Conservation (phyloP, 1,284 basidiomycete genomes). For the Vanrija pseudolonga region DNA sequence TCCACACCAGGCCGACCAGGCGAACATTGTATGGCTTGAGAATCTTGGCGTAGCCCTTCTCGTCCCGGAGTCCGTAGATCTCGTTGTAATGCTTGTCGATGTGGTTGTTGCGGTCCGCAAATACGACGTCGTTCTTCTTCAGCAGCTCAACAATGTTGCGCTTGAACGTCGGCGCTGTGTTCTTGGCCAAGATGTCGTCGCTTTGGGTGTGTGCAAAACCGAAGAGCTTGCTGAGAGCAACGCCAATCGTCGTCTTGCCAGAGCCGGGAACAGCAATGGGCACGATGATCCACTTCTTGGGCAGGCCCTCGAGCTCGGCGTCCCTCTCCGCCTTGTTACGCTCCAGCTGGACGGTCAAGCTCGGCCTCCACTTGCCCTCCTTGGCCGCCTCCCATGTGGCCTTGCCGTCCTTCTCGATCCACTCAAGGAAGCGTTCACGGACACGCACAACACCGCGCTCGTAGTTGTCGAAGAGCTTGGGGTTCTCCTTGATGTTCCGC, state of each 20-base stretch:
- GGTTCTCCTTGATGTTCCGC: slow-evolving; percentile 63
- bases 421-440: slow-evolving; percentile 72
- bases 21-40: slow-evolving; percentile 52
- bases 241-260: slow-evolving; percentile 81
- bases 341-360: slow-evolving; percentile 3
- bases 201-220: slow-evolving; percentile 84
- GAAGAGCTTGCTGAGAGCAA: slow-evolving; percentile 76
- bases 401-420: slow-evolving; percentile 59
- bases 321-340: slow-evolving; percentile 19
- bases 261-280: slow-evolving; percentile 90
- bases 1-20: slow-evolving; percentile 76
- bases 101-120: slow-evolving; percentile 92
- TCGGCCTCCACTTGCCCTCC: slow-evolving; percentile 36
- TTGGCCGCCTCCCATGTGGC: slow-evolving; percentile 51
- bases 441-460: slow-evolving; percentile 72
- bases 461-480: slow-evolving; percentile 63
- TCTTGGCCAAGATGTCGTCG: slow-evolving; percentile 82
- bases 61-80: slow-evolving; percentile 56
- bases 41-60: slow-evolving; percentile 15
- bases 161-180: slow-evolving; percentile 70
- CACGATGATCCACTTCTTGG: slow-evolving; percentile 77
- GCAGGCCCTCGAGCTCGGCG: slow-evolving; percentile 28
- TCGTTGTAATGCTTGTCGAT: slow-evolving; percentile 67
- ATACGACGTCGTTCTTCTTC: slow-evolving; percentile 67
- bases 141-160: slow-evolving; percentile 67